These are phyloP conservation scores for Aquilaria sinensis DNA, from an alignment of 345 rosid species.

Conservation along the genomic window DNA sequence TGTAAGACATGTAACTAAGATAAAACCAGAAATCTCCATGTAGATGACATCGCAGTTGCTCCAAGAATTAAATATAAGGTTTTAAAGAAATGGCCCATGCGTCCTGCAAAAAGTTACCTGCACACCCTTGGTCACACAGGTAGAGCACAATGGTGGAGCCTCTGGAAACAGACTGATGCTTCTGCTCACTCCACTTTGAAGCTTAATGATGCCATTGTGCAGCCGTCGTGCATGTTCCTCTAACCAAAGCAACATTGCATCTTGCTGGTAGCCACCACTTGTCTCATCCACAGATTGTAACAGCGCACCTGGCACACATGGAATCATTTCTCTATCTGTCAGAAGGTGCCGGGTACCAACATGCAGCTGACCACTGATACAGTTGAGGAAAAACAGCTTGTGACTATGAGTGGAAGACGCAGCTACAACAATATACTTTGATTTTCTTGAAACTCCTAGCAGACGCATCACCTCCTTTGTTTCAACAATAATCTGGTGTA, in stretches of 20 bases:
- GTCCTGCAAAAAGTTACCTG: slow-evolving; percentile 34
- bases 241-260: slow-evolving; percentile 83
- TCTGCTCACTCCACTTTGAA: slow-evolving; percentile 27
- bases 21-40: slow-evolving; percentile 16
- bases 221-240: slow-evolving; percentile 77
- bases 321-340: slow-evolving; percentile 51
- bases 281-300: slow-evolving; percentile 42
- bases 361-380: slow-evolving; percentile 62
- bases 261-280: slow-evolving; percentile 46
- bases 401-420: slow-evolving; percentile 25
- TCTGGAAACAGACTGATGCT: slow-evolving; percentile 70
- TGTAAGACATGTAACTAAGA: slow-evolving; percentile 22
- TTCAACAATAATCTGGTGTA: slow-evolving; percentile 36
- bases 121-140: slow-evolving; percentile 72
- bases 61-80: no score
- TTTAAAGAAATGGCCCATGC: background rate
- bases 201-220: slow-evolving; percentile 49
- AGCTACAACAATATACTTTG: slow-evolving; percentile 51
- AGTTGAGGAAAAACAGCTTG: slow-evolving; percentile 74
- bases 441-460: slow-evolving; percentile 19
- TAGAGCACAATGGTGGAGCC: slow-evolving; percentile 67
- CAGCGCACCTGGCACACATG: slow-evolving; percentile 68
- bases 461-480: slow-evolving; percentile 27
- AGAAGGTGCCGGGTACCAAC: slow-evolving; percentile 47
- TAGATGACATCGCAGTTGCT: background rate